Base-by-base conservation (phyloP, 257 asterid species). In the Fraxinus anomala region DNA sequence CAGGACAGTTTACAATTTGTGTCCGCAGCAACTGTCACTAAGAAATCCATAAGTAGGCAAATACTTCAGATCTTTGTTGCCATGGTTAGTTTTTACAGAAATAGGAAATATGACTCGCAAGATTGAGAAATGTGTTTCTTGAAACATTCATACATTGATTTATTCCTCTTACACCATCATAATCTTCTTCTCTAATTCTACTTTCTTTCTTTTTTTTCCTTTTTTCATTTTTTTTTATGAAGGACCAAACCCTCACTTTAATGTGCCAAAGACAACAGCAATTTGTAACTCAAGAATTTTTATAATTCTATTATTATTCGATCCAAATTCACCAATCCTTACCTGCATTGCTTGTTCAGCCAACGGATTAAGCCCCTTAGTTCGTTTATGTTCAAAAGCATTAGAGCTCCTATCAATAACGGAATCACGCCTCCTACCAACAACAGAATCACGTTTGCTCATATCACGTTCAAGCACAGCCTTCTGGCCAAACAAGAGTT, bases 391-490 rank as follows among this genome's bases (percentile, higher is more conserved):
- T 81, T 94, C 98, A 68, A 88, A 88, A 81, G 83, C 76, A 74
- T 85, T 89, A 10, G 94, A 88, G 83, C 88, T 85, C 86, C 92
- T 86, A 54, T 88, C 98, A 79, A 81, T 80, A 63, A 78, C 77
- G 71, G 97, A 87, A 82, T 92, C 94, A 37, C 77, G 87, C 85
- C 86, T 90, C 87, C 84, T 89, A 74, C 96, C 96, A 79, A 84
- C 77, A 77, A 84, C 75, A 37, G 90, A 85, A 82, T 88, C 97
- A 11, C 89, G 95, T 79, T 90, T 94, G 86, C 89, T 89, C 80
- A 90, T 79, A 85, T 94, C 97, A 73, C 99, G 97, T 84, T 94
- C 98, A 77, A 94, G 96, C 82, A 85, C 76, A 74, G 91, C 90
- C 87, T 90, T 91, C 86, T 91, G 98, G 76, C 80, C 88, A 79